Base-by-base conservation (phyloP, 768 basidiomycete genomes). In the Fomitopsis serialis region DNA sequence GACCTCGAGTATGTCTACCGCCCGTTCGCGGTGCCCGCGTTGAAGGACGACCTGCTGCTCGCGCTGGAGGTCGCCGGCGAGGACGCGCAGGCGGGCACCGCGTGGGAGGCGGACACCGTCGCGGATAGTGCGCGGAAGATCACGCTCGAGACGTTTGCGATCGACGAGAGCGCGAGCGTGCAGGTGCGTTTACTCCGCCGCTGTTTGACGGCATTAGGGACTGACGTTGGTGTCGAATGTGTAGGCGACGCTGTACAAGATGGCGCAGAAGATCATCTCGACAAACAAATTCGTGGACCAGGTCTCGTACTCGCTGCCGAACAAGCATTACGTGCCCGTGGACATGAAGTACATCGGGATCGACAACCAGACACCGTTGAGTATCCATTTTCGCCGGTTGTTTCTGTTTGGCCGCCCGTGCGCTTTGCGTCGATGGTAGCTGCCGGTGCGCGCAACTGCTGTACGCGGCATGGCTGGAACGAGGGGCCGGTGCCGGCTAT, bases 241-340 rank as follows among this genome's bases (percentile, higher is more conserved):
- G n/a, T 68, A 97, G 89, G 95, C 95, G 9, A 97, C 94, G 24
- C 72, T 96, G 48, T 95, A 85, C 78, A 89, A 88, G 72, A 95
- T 95, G 84, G 90, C 78, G 0, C 79, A 88, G 57, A 76, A 77
- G 1, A 75, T 98, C 58, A 70, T 97, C 25, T 69, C 69, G 1
- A 82, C 88, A 66, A 87, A 92, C 61, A 66, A 68, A 2, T 72
- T 72, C 2, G 75, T 97, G 12, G 65, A 76, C 42, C 69, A 68
- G 2, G 86, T 90, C 29, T 75, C 77, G 13, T 97, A 96, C 70
- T 68, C 72, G 42, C 76, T 97, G 2, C 95, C 96, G 1, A 98
- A 98, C 75, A 92, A 94, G 71, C 95, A 97, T 65, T 98, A 96
- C 68, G 80, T 97, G 60, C 89, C 90, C 0, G 90, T 94, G 45